Base-by-base conservation (phyloP, 2,329 filamentous ascomycete species). In the Cordyceps farinosa region DNA sequence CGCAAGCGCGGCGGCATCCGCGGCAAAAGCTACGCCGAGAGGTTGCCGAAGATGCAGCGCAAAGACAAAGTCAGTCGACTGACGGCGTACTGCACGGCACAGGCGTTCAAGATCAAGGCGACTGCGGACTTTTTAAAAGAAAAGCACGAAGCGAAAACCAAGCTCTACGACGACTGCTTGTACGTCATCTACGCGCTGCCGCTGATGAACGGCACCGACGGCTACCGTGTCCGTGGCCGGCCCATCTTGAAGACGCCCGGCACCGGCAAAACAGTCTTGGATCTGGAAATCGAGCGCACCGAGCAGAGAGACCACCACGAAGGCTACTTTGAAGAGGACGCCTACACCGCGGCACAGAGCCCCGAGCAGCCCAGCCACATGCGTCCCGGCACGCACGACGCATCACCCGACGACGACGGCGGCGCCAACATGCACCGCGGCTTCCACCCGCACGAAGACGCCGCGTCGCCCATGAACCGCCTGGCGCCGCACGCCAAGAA, bases 121-220 rank as follows among this genome's bases (percentile, higher is more conserved):
- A 92, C 92, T n/a, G 92, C 93, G 15, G 87, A 91, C 40, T 99
- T 99, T 73, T 81, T 97, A 65, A 89, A 90, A 69, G 90, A 91
- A 67, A 89, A 89, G 70, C 95, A 99, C 77, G 88, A 90, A 38
- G 94, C 93, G 1, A 90, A 92, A 77, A 96, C 94, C 15, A 99
- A 99, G 77, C 82, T 98, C 5, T 99, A 99, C 76, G 95, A 99
- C 75, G 95, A 99, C 75, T 99, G 95, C 72, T 80, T 99, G 30
- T 99, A 99, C 73, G 91, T 89, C 32, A 94, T 97, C 54, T 99
- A 99, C 75, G 93, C 97, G 73, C 79, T 97, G 36, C 95, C 95
- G 5, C 79, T 99, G 17, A 81, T 98, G 61, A 90, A 91, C 2
- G 95, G 94, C 1, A 86, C 82, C 53, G 92, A 96, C 55, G 94